These are phyloP conservation scores for Saccharomyces hybrid DNA, from an alignment of 1,139 yeast genomes.

Conservation along the genomic window DNA sequence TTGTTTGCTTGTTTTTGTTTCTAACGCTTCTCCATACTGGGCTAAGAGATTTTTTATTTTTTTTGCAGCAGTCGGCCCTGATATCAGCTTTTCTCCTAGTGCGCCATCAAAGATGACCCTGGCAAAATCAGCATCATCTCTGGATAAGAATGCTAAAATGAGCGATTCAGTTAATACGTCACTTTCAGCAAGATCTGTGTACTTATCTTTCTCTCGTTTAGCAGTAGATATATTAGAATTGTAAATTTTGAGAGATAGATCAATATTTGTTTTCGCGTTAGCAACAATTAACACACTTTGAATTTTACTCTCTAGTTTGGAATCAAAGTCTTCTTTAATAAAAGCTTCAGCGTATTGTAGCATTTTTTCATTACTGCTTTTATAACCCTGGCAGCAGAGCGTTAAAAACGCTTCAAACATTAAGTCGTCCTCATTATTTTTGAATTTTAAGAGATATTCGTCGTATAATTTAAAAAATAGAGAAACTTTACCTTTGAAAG, in stretches of 20 bases:
- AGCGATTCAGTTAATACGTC: constrained; percentile 49
- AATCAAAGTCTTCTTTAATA: constrained; percentile 33
- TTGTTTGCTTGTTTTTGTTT: constrained; percentile 16
- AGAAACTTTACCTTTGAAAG: constrained; percentile 34
- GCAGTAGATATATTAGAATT: constrained; percentile 40
- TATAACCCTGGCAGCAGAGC: constrained; percentile 39
- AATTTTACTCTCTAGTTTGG: constrained; percentile 31
- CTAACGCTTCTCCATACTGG: constrained; percentile 48
- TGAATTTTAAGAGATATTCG: constrained; percentile 37
- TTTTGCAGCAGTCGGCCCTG: constrained; percentile 39
- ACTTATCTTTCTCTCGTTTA: constrained; percentile 29
- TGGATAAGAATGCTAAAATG: constrained; percentile 41
- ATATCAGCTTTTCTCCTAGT: constrained; percentile 36
- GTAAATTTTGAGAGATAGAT: constrained; percentile 42
- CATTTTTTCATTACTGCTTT: constrained; percentile 31
- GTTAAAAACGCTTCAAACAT: constrained; percentile 34
- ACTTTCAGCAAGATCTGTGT: constrained; percentile 36
- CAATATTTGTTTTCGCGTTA: constrained; percentile 39
- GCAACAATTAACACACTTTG: constrained; percentile 44
- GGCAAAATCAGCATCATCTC: constrained; percentile 56
- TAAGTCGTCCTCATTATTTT: constrained; percentile 34
- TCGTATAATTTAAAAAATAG: constrained; percentile 41
- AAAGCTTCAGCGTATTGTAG: constrained; percentile 43
- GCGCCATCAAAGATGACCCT: constrained; percentile 42
- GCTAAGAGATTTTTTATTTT: constrained; percentile 42